A percentile compares a stretch with the other conserved stretches of the same genome.
These are phyloP conservation scores for Sarocladium kiliense DNA, from an alignment of 2,329 filamentous ascomycete species.

Conservation along the genomic window DNA sequence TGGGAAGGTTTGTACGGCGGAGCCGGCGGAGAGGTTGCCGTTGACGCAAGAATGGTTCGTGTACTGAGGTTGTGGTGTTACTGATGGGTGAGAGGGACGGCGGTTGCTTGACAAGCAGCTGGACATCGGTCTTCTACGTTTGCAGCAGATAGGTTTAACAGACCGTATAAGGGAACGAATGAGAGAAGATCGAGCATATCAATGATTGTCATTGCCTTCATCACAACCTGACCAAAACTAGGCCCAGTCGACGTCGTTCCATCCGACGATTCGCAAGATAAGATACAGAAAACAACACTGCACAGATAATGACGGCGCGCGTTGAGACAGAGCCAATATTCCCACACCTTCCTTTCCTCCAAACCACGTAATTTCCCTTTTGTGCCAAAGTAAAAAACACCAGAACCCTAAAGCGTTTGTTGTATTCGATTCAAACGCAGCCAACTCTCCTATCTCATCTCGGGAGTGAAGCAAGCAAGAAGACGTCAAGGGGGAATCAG, in stretches of 20 bases:
- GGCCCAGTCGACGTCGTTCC: background rate
- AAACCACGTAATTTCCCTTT: background rate
- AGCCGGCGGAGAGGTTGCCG: constrained; percentile 65
- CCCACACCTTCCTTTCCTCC: background rate
- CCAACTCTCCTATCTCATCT: background rate
- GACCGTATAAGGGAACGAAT: constrained; percentile 3
- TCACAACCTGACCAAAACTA: background rate
- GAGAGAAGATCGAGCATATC: background rate
- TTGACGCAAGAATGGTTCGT: constrained; percentile 74
- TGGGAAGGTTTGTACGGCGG: constrained; percentile 66
- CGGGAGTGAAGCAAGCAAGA: background rate
- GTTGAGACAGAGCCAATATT: background rate
- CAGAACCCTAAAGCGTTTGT: background rate
- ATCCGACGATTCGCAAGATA: constrained; percentile 1
- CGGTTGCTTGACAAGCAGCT: too few species aligned
- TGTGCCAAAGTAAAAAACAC: background rate
- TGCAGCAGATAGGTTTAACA: too few species aligned
- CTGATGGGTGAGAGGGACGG: background rate
- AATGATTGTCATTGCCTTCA: constrained; percentile 9
- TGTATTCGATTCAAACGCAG: background rate
- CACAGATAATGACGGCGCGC: background rate
- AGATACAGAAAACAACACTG: background rate
- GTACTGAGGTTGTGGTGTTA: constrained; percentile 43
- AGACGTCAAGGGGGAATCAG: background rate
- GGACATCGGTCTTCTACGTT: too few species aligned